A percentile compares a stretch with the other conserved stretches of the same genome.
phyloP scores from a whole-genome alignment of 306 rosid genomes.

The Cicer cuneatum region DNA sequence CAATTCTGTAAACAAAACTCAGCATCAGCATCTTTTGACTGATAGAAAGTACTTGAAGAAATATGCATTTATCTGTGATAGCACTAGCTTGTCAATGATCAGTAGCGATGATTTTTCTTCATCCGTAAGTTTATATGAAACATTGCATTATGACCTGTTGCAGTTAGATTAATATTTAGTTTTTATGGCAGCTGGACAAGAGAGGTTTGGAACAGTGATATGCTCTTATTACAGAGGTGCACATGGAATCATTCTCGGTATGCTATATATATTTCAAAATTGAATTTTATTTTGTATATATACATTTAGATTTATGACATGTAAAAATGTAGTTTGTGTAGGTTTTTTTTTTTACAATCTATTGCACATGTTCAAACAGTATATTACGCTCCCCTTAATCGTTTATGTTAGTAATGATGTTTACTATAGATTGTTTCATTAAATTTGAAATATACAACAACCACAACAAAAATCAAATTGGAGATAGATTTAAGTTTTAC shows the following conservation, averaged over 20 bases:
- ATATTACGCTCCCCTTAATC: neutral
- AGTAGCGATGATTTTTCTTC: neutral
- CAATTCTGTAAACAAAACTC: neutral
- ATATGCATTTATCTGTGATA: neutral
- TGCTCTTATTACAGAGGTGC: conserved; percentile 97
- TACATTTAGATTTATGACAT: neutral
- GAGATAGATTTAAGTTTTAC: no score
- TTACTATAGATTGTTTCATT: neutral
- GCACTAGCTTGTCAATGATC: neutral
- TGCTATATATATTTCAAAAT: conserved; percentile 28
- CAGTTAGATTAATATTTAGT: conserved; percentile 18
- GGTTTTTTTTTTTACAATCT: conserved; percentile 16
- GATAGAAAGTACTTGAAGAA: neutral
- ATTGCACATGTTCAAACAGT: neutral
- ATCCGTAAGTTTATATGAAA: conserved; percentile 11
- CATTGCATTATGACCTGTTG: conserved; percentile 27
- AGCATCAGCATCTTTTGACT: neutral
- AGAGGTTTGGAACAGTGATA: conserved; percentile 91
- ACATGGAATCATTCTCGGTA: conserved; percentile 95
- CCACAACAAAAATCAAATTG: no score
- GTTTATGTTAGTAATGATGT: conserved; percentile 7
- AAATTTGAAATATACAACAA: neutral
- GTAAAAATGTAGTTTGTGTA: neutral
- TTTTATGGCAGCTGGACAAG: conserved; percentile 86
- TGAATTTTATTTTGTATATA: neutral